Evolutionary conservation across 148 eudicot species (phyloP), one percentile per base, ranked within the genome.

Genomic region (Cornus kousa): DNA sequence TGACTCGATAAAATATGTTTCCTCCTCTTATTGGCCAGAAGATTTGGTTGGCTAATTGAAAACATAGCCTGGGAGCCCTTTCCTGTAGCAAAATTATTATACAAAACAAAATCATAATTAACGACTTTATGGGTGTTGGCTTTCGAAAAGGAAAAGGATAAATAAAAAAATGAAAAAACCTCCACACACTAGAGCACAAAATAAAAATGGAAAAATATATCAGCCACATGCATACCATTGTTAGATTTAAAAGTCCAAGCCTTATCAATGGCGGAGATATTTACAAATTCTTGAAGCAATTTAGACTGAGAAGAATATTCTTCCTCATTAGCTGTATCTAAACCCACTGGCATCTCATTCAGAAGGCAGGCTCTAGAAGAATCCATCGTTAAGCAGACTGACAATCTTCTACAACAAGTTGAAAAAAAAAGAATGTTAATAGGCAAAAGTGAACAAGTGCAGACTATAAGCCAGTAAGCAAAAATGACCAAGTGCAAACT

Each of bases 21-120:
- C 76, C 94, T 89, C 85, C 67, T 90, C 82, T 90, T 93, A 80
- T 96, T 96, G 68, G 87, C 90, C 91, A 91, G 78, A 22, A 96
- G 89, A 83, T 91, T 91, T 57, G 98, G 90, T 80, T 93, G 99
- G 81, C 83, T 85, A 67, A 90, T 71, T 72, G 88, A 84, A 80
- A 96, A 93, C 88, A 96, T 86, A 46, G 91, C 92, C 79, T 82
- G 87, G 11, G 97, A 82, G 69, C 73, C 86, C 74, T 81, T 86
- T 79, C 91, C 94, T 90, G 93, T 82, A 70, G 19, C 46, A 68
- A 53, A 55, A 50, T n/a, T 82, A 62, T 13, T 24, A 46, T 40
- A 70, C 32, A 67, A 74, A 40, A 65, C 55, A 72, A 67, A 62
- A 24, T 57, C 66, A 68, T 23, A 16, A 13, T 17, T n/a, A 37